phyloP scores from a whole-genome alignment of 2,329 filamentous ascomycete species.

The Talaromyces funiculosus region DNA sequence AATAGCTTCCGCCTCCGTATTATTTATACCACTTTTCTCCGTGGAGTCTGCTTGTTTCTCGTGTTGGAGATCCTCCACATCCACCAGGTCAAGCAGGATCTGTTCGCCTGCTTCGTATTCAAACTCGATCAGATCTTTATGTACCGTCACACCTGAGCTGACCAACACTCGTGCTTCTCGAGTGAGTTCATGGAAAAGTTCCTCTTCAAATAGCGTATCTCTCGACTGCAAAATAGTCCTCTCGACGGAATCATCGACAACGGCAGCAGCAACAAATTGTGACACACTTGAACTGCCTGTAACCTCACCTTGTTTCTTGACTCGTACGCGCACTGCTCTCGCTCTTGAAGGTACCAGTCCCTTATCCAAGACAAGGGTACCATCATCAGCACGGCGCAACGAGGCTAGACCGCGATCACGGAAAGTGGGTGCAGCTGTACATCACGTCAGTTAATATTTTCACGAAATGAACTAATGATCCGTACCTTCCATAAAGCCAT shows the following conservation, averaged over 20 bases:
- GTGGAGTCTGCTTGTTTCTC: slow-evolving; percentile 23
- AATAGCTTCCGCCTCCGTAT: slow-evolving; percentile 58
- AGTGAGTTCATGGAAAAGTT: slow-evolving; percentile 84
- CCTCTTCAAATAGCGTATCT: slow-evolving; percentile 54
- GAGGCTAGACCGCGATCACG: slow-evolving; percentile 72
- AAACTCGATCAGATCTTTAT: slow-evolving; percentile 54
- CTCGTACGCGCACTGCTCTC: slow-evolving; percentile 61
- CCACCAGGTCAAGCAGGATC: slow-evolving; percentile 63
- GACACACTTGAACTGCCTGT: slow-evolving; percentile 49
- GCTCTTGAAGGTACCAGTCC: slow-evolving; percentile 46
- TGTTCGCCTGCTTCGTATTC: slow-evolving; percentile 50
- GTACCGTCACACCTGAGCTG: slow-evolving; percentile 63
- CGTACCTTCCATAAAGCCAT: slow-evolving; percentile 74
- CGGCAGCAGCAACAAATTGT: slow-evolving; percentile 16
- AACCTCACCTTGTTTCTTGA: slow-evolving; percentile 53
- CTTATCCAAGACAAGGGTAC: slow-evolving; percentile 68
- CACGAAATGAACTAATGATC: too few species aligned
- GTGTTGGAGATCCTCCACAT: slow-evolving; percentile 43
- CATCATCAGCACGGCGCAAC: slow-evolving; percentile 67
- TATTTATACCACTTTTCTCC: slow-evolving; percentile 15
- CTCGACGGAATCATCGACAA: slow-evolving; percentile 27
- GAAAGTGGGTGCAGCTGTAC: slow-evolving; percentile 50
- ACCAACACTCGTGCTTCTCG: slow-evolving; percentile 71
- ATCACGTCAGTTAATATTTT: neutral
- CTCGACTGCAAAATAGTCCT: slow-evolving; percentile 39